Conservation (phyloP, 768 basidiomycete genomes). For the Coprinellus micaceus region DNA sequence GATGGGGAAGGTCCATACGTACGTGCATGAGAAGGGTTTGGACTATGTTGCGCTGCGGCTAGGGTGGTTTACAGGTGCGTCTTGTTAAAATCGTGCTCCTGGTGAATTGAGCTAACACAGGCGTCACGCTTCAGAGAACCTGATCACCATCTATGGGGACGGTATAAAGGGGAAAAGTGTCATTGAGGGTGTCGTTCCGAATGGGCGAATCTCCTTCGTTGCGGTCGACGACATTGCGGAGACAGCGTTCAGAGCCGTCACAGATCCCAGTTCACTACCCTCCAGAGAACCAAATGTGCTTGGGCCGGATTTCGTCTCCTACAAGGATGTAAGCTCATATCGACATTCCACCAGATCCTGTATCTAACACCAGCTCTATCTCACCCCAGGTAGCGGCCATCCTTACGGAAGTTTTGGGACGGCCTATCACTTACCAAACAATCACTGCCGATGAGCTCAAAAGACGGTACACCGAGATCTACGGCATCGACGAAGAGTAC, state of each 20-base stretch:
- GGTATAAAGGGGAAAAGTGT: slow-evolving; percentile 21
- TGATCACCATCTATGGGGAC: slow-evolving; percentile 15
- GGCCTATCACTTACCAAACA: slow-evolving; percentile 25
- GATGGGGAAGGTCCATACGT: slow-evolving; percentile 30
- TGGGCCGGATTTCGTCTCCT: slow-evolving; percentile 28
- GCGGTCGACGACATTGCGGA: slow-evolving; percentile 31
- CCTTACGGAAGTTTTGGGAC: slow-evolving; percentile 22
- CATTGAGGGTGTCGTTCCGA: slow-evolving; percentile 23
- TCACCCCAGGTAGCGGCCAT: slow-evolving; percentile 22
- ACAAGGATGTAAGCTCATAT: slow-evolving; percentile 24
- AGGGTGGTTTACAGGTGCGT: slow-evolving; percentile 37
- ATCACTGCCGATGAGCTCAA: slow-evolving; percentile 19
- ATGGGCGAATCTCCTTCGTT: slow-evolving; percentile 27
- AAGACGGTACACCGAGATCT: slow-evolving; percentile 7
- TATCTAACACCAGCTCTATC: too few relatives aligned
- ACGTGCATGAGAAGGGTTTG: slow-evolving; percentile 26
- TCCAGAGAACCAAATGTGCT: slow-evolving; percentile 25
- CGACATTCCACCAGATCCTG: not conserved
- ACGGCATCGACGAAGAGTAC: slow-evolving; percentile 17
- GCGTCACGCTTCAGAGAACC: too few relatives aligned
- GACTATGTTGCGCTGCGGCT: slow-evolving; percentile 34
- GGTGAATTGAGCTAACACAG: too few relatives aligned
- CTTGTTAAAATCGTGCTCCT: too few relatives aligned
- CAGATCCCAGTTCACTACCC: slow-evolving; percentile 20
- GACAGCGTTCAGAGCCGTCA: slow-evolving; percentile 28